A percentile compares a stretch with the other conserved stretches of the same genome.
Evolutionary conservation across 2,329 filamentous ascomycete genomes (phyloP).

Genomic region (Sarocladium brachiariae): DNA sequence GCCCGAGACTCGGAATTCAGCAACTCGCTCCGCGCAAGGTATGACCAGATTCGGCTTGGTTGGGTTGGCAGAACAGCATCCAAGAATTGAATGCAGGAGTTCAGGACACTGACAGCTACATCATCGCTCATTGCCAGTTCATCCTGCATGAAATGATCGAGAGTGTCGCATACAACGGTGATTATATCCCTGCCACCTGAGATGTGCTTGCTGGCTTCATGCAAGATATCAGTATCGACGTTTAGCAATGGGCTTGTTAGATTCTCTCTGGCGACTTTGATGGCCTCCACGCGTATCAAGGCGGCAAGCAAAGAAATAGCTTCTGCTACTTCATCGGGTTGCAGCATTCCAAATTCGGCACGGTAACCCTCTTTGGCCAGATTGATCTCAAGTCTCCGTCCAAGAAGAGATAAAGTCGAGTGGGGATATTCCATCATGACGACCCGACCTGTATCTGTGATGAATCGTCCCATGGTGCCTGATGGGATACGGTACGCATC

Average conservation of each 20-base stretch:
- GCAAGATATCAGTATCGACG: slow-evolving; percentile 39
- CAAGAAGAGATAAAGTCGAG: slow-evolving; percentile 73
- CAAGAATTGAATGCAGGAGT: slow-evolving; percentile 73
- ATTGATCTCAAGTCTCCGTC: slow-evolving; percentile 65
- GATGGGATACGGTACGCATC: slow-evolving; percentile 55
- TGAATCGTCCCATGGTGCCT: slow-evolving; percentile 63
- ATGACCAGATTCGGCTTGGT: slow-evolving; percentile 84
- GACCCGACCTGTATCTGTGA: slow-evolving; percentile 70
- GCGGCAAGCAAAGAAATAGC: slow-evolving; percentile 68
- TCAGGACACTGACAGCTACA: slow-evolving; percentile 57
- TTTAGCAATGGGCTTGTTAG: slow-evolving; percentile 24
- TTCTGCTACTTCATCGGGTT: slow-evolving; percentile 60
- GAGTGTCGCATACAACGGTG: slow-evolving; percentile 73
- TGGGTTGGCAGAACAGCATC: slow-evolving; percentile 65
- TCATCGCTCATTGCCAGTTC: slow-evolving; percentile 51
- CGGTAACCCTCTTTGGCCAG: slow-evolving; percentile 49
- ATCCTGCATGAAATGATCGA: slow-evolving; percentile 63
- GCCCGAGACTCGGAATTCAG: slow-evolving; percentile 70
- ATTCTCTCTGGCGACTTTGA: slow-evolving; percentile 25
- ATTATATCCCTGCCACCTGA: slow-evolving; percentile 66
- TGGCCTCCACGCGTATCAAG: slow-evolving; percentile 50
- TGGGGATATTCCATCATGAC: slow-evolving; percentile 73
- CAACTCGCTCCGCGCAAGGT: slow-evolving; percentile 73
- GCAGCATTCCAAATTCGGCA: slow-evolving; percentile 45
- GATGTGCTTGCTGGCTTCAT: slow-evolving; percentile 48